These are phyloP conservation scores for Dactylellina drechsleri DNA, from an alignment of 2,329 filamentous ascomycete species.

Conservation along the genomic window DNA sequence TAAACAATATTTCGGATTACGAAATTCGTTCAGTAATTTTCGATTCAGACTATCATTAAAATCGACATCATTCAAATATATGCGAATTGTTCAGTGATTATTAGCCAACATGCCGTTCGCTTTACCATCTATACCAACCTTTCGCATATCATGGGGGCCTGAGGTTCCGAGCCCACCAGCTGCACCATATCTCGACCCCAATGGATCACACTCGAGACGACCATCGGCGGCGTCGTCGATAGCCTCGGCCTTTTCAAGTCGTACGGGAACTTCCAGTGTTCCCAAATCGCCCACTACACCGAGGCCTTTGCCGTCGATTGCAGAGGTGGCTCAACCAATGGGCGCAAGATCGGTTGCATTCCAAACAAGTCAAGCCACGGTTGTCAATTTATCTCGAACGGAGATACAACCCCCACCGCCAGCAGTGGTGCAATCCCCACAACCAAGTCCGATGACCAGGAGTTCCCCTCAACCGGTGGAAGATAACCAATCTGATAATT, in stretches of 20 bases:
- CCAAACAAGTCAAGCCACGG: constrained; percentile 8
- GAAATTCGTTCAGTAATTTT: not conserved
- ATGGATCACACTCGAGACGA: constrained; percentile 32
- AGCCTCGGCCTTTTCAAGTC: constrained; percentile 12
- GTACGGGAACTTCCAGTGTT: constrained; percentile 17
- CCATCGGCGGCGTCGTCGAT: constrained; percentile 20
- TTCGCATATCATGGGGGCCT: constrained; percentile 41
- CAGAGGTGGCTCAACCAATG: constrained; percentile 27
- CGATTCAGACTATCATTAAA: not conserved
- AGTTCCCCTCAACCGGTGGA: not conserved
- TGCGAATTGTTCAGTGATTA: not conserved
- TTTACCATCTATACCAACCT: constrained; percentile 41
- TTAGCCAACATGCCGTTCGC: constrained; percentile 36
- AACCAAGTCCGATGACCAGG: not conserved
- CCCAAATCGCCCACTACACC: constrained; percentile 46
- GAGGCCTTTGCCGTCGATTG: constrained; percentile 41
- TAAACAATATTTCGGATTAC: constrained; percentile 1
- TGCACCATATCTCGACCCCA: constrained; percentile 12
- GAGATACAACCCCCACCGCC: constrained; percentile 3
- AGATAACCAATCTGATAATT: not conserved
- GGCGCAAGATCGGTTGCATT: not conserved
- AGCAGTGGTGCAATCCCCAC: constrained; percentile 1
- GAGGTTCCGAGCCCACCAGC: constrained; percentile 20
- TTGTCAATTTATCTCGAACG: constrained; percentile 7
- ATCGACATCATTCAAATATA: constrained; percentile 2